Conservation (phyloP, 2,329 filamentous ascomycete species). For the Raffaelea albimanens region DNA sequence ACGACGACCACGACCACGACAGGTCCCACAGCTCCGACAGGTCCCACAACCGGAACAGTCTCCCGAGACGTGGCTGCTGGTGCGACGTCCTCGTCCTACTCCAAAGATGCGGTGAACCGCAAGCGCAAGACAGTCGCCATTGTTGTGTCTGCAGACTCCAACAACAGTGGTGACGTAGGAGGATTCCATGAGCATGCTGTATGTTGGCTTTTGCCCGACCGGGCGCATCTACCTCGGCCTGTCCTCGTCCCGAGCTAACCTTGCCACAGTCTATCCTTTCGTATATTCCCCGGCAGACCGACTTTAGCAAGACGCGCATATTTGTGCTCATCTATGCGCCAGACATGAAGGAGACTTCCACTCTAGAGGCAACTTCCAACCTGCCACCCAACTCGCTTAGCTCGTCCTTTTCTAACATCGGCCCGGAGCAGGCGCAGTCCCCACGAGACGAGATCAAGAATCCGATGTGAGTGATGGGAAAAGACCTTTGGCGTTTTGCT, state of each 20-base stretch:
- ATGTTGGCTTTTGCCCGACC: slow-evolving; percentile 28
- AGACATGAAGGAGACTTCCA: slow-evolving; percentile 56
- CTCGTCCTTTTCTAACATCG: slow-evolving; percentile 86
- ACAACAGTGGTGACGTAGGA: slow-evolving; percentile 48
- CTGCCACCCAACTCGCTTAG: slow-evolving; percentile 51
- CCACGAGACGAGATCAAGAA: slow-evolving; percentile 55
- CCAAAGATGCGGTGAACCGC: slow-evolving; percentile 13
- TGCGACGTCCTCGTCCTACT: background rate
- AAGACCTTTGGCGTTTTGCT: too few species aligned
- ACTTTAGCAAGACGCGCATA: slow-evolving; percentile 64
- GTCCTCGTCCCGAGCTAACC: slow-evolving; percentile 3
- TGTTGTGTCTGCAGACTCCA: slow-evolving; percentile 72
- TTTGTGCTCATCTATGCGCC: slow-evolving; percentile 89
- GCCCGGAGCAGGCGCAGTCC: slow-evolving; percentile 59
- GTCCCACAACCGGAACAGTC: background rate
- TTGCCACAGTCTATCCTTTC: slow-evolving; percentile 68
- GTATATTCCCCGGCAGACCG: slow-evolving; percentile 69
- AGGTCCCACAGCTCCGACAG: background rate
- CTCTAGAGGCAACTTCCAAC: slow-evolving; percentile 39
- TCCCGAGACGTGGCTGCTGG: background rate
- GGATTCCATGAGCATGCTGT: slow-evolving; percentile 71
- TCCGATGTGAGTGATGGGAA: slow-evolving; percentile 44
- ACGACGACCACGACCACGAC: background rate
- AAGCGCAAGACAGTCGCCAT: slow-evolving; percentile 74
- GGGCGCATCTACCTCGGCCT: background rate